A percentile compares a stretch with the other conserved stretches of the same genome.
phyloP scores from a whole-genome alignment of 2,329 filamentous ascomycete genomes.

The Colletotrichum sp. region DNA sequence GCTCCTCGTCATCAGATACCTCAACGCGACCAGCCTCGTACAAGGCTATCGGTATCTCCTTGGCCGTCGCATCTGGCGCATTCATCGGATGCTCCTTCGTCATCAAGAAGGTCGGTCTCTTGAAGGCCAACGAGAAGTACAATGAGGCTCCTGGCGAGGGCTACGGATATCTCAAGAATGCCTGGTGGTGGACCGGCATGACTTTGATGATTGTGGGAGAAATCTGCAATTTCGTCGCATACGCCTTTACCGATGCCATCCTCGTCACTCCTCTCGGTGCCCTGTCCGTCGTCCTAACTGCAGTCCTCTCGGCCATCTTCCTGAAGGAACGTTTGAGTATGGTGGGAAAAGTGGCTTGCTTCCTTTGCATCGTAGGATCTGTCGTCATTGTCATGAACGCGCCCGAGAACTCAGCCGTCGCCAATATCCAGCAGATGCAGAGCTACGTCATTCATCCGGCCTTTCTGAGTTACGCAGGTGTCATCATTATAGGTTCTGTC shows the following conservation, averaged over 20 bases:
- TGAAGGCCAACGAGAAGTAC: constrained; percentile 95
- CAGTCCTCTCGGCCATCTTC: constrained; percentile 90
- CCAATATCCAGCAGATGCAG: constrained; percentile 92
- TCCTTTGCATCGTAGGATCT: constrained; percentile 91
- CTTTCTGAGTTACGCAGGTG: constrained; percentile 83
- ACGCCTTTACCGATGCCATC: constrained; percentile 96
- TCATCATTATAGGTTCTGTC: constrained; percentile 75
- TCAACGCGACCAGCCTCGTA: constrained; percentile 58
- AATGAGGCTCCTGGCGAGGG: constrained; percentile 94
- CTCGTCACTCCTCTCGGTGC: constrained; percentile 92
- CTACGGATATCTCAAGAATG: constrained; percentile 95
- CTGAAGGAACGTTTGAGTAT: constrained; percentile 94
- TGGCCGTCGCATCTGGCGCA: constrained; percentile 84
- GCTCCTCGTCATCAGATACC: constrained; percentile 19
- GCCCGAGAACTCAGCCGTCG: constrained; percentile 81
- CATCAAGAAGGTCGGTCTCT: constrained; percentile 88
- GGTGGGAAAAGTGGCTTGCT: constrained; percentile 94
- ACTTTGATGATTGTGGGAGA: constrained; percentile 95
- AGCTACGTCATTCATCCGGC: constrained; percentile 83
- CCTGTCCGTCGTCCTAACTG: constrained; percentile 89
- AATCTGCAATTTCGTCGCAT: constrained; percentile 96
- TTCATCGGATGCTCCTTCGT: constrained; percentile 98
- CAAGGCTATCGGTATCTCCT: constrained; percentile 84
- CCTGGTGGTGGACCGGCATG: constrained; percentile 96
- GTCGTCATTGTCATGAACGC: constrained; percentile 95